Base-by-base conservation (phyloP, 208 protist genomes). In the Acanthamoeba lenticulata region DNA sequence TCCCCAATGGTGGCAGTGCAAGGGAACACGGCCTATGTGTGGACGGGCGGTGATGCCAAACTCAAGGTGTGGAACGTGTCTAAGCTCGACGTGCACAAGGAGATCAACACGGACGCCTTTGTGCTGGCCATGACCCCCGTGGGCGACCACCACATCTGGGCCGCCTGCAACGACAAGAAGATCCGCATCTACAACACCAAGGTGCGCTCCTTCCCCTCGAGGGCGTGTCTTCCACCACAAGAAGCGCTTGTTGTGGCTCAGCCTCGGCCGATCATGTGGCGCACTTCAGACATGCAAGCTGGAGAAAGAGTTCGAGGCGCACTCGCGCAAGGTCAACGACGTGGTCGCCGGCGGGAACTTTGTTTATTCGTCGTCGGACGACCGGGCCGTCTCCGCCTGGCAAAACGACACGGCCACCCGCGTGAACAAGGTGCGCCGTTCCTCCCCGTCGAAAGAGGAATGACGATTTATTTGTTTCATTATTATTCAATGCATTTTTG, bases 261-360 rank as follows among this genome's bases (percentile, higher is more conserved):
- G 9, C 9, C 45, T 15, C 45, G n/a, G n/a, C n/a, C n/a, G n/a
- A n/a, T n/a, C n/a, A n/a, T n/a, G n/a, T n/a, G n/a, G n/a, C 52
- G 27, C 13, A 21, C 52, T 17, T 11, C 52, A 57, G 42, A 42
- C 44, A 11, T 32, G n/a, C 34, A 92, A 92, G n/a, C 24, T 92
- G 86, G 86, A 57, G 52, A 62, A 74, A 19, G 86, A 92, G 60
- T 52, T 92, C 15, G 86, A 92, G n/a, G 55, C 40, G 17, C 86
- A 92, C 38, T 47, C 86, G 19, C 9, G 86, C 4, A 92, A 92
- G 42, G 86, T 92, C n/a, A 92, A 92, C 40, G 86, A 65, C 38
- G n/a, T 92, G 42, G 42, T 92, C 11, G 57, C 36, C 19, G 60
- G 55, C 9, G n/a, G 74, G 40, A 27, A 34, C 62, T 42, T 42